Evolutionary conservation across 176 grass and related monocot species (phyloP).

Genomic region (Aegilops umbellulata): DNA sequence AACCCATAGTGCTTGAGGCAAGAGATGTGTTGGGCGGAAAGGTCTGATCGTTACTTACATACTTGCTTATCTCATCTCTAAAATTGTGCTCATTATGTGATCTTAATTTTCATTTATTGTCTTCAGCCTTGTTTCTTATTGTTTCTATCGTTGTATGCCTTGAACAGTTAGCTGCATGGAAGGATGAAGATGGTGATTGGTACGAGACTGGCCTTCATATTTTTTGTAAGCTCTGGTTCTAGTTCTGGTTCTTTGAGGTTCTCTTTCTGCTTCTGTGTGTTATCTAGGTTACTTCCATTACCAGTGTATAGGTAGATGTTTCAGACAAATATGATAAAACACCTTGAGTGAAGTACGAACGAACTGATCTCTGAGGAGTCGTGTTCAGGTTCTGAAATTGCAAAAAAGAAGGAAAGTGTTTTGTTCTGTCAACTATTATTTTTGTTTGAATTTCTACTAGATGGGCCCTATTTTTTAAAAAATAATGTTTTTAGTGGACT

Average conservation of each 20-base stretch:
- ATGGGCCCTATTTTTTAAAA: neutral
- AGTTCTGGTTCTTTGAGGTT: neutral
- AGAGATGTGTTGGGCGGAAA: slow-evolving; percentile 98
- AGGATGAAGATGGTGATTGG: slow-evolving; percentile 97
- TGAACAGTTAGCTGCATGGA: slow-evolving; percentile 86
- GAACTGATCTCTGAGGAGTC: slow-evolving; percentile 2
- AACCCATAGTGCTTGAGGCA: slow-evolving; percentile 90
- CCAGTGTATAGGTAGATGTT: neutral
- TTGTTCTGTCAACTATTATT: neutral
- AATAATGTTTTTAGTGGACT: neutral
- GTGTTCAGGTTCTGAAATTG: slow-evolving; percentile 5
- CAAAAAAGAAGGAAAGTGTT: neutral
- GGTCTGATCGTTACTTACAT: slow-evolving; percentile 40
- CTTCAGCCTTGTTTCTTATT: slow-evolving; percentile 15
- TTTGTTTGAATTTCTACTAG: neutral
- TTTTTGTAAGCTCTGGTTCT: slow-evolving; percentile 59
- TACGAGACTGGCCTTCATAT: slow-evolving; percentile 97
- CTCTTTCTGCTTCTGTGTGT: neutral
- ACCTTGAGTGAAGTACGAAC: neutral
- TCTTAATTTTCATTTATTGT: neutral
- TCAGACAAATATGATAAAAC: neutral
- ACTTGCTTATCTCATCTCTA: slow-evolving; percentile 1
- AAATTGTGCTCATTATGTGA: neutral
- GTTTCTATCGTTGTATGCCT: slow-evolving; percentile 8
- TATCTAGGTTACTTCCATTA: slow-evolving; percentile 10